Percentiles rank a stretch among this genome's conserved stretches.
Conservation (phyloP, 176 grass and related monocot genomes). For the Lolium perenne region DNA sequence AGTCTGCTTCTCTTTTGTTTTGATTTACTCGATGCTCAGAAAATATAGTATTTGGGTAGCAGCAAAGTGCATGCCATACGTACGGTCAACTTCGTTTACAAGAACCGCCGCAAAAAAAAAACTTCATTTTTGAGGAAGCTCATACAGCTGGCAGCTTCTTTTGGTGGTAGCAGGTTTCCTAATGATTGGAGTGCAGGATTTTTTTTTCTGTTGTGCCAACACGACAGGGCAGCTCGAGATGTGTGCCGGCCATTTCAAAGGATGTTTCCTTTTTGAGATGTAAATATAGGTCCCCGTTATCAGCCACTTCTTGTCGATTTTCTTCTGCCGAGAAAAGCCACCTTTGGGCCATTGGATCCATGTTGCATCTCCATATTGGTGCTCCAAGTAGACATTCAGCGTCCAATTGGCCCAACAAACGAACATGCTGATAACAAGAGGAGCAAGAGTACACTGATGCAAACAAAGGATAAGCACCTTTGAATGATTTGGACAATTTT, state of each 20-base stretch:
- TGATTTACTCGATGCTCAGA: neutral
- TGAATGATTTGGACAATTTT: neutral
- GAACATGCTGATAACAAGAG: neutral
- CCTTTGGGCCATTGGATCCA: neutral
- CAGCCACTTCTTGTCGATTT: neutral
- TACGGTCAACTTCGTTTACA: neutral
- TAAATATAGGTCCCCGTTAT: neutral
- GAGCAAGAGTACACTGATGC: neutral
- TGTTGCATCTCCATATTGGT: neutral
- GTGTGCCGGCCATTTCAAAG: neutral
- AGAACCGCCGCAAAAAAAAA: too few relatives aligned
- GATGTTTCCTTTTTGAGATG: too few relatives aligned
- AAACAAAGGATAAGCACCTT: neutral
- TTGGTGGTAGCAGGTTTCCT: neutral
- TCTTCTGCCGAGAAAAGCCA: neutral
- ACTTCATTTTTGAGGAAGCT: too few relatives aligned
- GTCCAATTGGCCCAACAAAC: neutral
- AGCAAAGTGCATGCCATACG: neutral
- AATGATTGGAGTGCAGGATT: neutral
- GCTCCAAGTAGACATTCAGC: neutral
- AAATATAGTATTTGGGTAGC: neutral
- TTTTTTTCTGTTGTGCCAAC: neutral
- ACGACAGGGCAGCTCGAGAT: neutral
- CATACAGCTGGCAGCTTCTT: too few relatives aligned
- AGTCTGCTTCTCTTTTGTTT: neutral